Evolutionary conservation across 129 eudicot species (phyloP), one percentile per base, ranked within the genome.

Genomic region (Gnaphalium uliginosum): DNA sequence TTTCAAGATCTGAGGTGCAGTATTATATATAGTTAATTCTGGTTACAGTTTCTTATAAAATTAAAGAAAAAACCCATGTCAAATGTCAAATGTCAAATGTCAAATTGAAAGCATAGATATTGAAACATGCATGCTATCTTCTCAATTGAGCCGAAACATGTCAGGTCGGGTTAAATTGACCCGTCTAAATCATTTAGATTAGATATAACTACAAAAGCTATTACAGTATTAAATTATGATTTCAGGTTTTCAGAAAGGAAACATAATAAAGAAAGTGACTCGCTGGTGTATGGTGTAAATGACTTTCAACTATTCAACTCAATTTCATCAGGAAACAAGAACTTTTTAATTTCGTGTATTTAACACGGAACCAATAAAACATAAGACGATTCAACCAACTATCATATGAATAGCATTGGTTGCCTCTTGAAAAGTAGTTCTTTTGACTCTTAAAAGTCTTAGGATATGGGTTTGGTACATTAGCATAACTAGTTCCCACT

Each of bases 41-140:
- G 32, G 32, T 77, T 37, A 56, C 22, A 57, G 10, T 30, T 60
- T 43, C 15, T n/a, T 35, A 78, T 62, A 51, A 33, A 72, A 6
- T 6, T 8, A 6, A 8, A 37, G 0, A 37, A 26, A 1, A 32
- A 32, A 4, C 5, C 35, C 29, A 26, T 26, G 29, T 26, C 29
- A n/a, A n/a, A 29, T 29, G 35, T 32, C 35, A 32, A 32, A 32
- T 32, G 35, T 32, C 6, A 32, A 32, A 32, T 32, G 35, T n/a
- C 26, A 61, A 39, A 37, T 6, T 50, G 74, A 25, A 23, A 69
- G 59, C 26, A 15, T 48, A 23, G 25, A 32, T 32, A 37, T 13
- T 6, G 11, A 27, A 9, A 21, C 2, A 33, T 48, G 17, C 1
- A 24, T 48, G n/a, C 18, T 14, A 48, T 48, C 18, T 48, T 48